Conservation (phyloP, 2,329 filamentous ascomycete species). For the Orbilia quercus region DNA sequence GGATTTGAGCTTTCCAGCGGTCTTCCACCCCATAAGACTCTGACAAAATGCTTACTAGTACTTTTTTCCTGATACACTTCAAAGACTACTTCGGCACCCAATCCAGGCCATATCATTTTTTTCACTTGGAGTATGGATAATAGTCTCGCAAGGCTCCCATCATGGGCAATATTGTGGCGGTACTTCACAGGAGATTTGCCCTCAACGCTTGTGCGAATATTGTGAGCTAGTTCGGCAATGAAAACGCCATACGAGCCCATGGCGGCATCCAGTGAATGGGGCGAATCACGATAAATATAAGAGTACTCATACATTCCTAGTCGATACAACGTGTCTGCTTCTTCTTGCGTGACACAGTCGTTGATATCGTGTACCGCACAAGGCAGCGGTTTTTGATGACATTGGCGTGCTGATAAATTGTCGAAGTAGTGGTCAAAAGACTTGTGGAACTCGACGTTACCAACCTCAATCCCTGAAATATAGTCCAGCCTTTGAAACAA, state of each 20-base stretch:
- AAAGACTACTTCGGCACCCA: slow-evolving; percentile 82
- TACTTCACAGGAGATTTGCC: slow-evolving; percentile 68
- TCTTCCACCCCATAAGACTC: slow-evolving; percentile 77
- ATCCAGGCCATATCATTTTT: slow-evolving; percentile 84
- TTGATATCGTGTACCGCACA: slow-evolving; percentile 69
- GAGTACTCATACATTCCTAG: slow-evolving; percentile 84
- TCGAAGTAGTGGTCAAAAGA: slow-evolving; percentile 87
- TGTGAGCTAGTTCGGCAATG: slow-evolving; percentile 75
- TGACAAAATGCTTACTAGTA: slow-evolving; percentile 67
- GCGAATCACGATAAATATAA: slow-evolving; percentile 77
- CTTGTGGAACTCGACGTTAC: slow-evolving; percentile 73
- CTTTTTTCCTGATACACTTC: slow-evolving; percentile 72
- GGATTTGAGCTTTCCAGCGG: slow-evolving; percentile 72
- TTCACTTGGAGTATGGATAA: slow-evolving; percentile 78
- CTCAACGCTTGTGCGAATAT: slow-evolving; percentile 70
- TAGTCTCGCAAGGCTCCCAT: slow-evolving; percentile 76
- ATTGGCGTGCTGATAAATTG: slow-evolving; percentile 81
- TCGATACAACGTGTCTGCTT: slow-evolving; percentile 77
- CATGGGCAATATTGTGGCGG: slow-evolving; percentile 82
- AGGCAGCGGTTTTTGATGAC: slow-evolving; percentile 77
- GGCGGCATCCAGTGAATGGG: slow-evolving; percentile 72
- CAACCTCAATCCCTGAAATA: slow-evolving; percentile 73
- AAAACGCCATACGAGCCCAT: slow-evolving; percentile 76
- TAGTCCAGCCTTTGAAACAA: slow-evolving; percentile 73
- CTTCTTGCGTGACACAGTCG: slow-evolving; percentile 71